Percentiles rank a stretch among this genome's conserved stretches.
phyloP scores from a whole-genome alignment of 495 filamentous ascomycete genomes.

The Penicillium robsamsonii region DNA sequence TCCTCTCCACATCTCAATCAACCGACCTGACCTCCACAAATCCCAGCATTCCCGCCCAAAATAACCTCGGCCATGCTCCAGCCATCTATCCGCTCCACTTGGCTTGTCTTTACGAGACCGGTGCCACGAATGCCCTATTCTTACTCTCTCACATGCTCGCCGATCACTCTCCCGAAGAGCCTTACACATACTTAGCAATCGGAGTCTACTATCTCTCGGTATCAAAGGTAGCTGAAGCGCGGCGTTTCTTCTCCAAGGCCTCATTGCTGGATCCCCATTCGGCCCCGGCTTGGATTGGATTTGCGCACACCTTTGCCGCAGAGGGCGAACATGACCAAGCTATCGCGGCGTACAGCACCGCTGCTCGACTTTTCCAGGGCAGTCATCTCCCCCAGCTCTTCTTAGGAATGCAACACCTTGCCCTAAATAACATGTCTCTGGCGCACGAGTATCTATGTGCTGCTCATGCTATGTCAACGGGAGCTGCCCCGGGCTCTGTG shows the following conservation, averaged over 20 bases:
- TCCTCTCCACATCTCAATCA: conserved; percentile 58
- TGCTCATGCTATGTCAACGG: conserved; percentile 70
- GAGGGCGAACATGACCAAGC: conserved; percentile 99
- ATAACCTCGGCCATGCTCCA: conserved; percentile 81
- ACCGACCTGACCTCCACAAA: conserved; percentile 23
- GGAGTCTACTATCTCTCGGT: conserved; percentile 93
- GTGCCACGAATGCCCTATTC: conserved; percentile 83
- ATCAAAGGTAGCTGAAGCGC: conserved; percentile 85
- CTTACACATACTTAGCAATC: conserved; percentile 88
- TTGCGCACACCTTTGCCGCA: conserved; percentile 99
- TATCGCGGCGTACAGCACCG: conserved; percentile 95
- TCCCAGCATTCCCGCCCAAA: conserved; percentile 36
- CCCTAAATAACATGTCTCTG: conserved; percentile 88
- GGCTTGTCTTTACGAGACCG: conserved; percentile 86
- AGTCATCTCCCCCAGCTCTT: conserved; percentile 96
- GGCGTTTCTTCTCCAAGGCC: conserved; percentile 94
- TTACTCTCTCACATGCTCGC: conserved; percentile 92
- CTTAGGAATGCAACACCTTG: conserved; percentile 96
- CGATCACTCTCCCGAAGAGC: conserved; percentile 86
- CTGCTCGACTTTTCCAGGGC: conserved; percentile 91
- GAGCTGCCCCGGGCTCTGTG: conserved; percentile 42
- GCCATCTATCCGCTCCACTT: conserved; percentile 85
- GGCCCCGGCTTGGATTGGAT: conserved; percentile 97
- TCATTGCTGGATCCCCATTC: conserved; percentile 97
- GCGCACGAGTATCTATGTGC: conserved; percentile 95